Percentiles rank a stretch among this genome's conserved stretches.
These are phyloP conservation scores for Penicillium sp. DNA, from an alignment of 2,329 filamentous ascomycete genomes.

Conservation along the genomic window DNA sequence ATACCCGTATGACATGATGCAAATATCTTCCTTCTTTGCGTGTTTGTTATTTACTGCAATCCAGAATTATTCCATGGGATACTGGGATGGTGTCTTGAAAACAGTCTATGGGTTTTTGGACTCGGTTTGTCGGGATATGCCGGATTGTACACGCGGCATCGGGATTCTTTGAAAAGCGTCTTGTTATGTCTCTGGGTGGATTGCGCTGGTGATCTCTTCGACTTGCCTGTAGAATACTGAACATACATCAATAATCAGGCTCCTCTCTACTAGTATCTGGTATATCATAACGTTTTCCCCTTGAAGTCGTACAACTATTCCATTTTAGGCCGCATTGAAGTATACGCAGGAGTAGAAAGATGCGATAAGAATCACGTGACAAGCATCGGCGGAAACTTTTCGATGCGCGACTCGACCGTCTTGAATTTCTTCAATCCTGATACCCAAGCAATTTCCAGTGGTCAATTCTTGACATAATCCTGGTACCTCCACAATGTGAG, in stretches of 20 bases:
- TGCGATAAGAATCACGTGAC: conserved; percentile 1
- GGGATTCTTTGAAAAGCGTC: neutral
- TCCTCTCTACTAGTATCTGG: conserved; percentile 1
- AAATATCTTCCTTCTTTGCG: neutral
- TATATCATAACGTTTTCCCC: neutral
- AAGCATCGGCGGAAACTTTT: conserved; percentile 1
- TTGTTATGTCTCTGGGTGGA: neutral
- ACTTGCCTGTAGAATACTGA: conserved; percentile 3
- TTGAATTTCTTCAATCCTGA: neutral
- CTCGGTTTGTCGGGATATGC: neutral
- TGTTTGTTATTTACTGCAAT: neutral
- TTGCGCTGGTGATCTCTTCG: neutral
- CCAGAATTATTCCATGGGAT: neutral
- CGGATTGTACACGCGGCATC: neutral
- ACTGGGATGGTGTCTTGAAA: conserved; percentile 1
- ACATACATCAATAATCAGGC: neutral
- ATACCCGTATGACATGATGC: neutral
- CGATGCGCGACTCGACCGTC: neutral
- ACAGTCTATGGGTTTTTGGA: neutral
- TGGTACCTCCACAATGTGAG: neutral
- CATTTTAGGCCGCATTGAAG: neutral
- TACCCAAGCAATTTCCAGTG: neutral
- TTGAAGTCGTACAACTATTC: neutral
- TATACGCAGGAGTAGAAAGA: neutral
- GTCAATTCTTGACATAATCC: neutral